phyloP scores from a whole-genome alignment of 2,329 filamentous ascomycete species.

The Ascocoryne sarcoides region DNA sequence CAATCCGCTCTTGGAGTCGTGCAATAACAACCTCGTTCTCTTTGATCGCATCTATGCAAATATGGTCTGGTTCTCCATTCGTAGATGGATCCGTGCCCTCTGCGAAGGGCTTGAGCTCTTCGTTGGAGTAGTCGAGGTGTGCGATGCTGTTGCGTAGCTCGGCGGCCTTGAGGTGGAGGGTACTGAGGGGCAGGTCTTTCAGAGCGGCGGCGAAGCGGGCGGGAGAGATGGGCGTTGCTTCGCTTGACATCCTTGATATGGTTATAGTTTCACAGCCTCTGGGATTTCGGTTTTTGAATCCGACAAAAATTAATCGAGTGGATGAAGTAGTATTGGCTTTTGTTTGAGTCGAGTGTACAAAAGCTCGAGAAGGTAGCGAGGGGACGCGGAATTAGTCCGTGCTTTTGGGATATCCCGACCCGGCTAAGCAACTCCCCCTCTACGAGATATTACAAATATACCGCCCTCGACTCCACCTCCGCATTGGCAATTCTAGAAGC shows the following conservation, averaged over 20 bases:
- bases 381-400: too few species aligned
- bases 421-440: too few species aligned
- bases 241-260: constrained; percentile 52
- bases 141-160: constrained; percentile 68
- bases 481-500: too few species aligned
- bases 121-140: constrained; percentile 67
- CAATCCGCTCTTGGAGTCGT: constrained; percentile 58
- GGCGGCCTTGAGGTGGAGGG: constrained; percentile 63
- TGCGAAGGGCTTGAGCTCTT: constrained; percentile 61
- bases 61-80: constrained; percentile 46
- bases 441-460: too few species aligned
- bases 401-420: too few species aligned
- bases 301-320: too few species aligned
- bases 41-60: constrained; percentile 64
- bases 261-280: too few species aligned
- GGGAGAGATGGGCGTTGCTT: constrained; percentile 51
- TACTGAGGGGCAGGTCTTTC: constrained; percentile 52
- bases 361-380: too few species aligned
- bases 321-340: too few species aligned
- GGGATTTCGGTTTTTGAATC: too few species aligned
- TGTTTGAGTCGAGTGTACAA: too few species aligned
- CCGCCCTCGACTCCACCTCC: too few species aligned
- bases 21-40: constrained; percentile 64
- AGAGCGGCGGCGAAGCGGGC: constrained; percentile 59
- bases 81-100: constrained; percentile 30